A percentile compares a stretch with the other conserved stretches of the same genome.
Evolutionary conservation across 2,329 filamentous ascomycete species (phyloP).

Genomic region (Apiospora rasikravindrae): DNA sequence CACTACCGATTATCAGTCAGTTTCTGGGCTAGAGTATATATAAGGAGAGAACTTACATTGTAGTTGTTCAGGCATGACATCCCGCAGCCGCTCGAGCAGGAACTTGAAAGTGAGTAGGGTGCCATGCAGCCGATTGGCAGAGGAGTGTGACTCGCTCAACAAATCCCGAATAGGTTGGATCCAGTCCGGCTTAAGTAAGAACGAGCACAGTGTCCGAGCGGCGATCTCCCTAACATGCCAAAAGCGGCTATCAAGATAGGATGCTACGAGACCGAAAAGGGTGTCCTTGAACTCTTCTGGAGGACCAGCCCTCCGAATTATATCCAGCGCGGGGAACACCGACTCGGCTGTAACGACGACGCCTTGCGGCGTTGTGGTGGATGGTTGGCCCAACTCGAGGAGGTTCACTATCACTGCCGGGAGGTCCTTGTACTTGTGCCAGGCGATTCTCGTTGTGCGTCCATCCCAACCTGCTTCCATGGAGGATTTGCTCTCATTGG

Average conservation of each 20-base stretch:
- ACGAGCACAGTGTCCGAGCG: constrained; percentile 72
- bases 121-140: constrained; percentile 64
- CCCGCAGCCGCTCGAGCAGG: constrained; percentile 58
- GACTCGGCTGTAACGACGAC: constrained; percentile 64
- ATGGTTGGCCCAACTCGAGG: constrained; percentile 57
- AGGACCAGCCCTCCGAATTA: constrained; percentile 74
- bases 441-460: constrained; percentile 68
- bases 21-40: too few relatives aligned
- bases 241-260: constrained; percentile 69
- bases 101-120: constrained; percentile 61
- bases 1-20: constrained; percentile 26
- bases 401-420: constrained; percentile 68
- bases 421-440: constrained; percentile 70
- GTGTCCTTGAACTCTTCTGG: constrained; percentile 60
- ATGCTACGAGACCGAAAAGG: constrained; percentile 63
- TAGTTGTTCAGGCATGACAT: constrained; percentile 50
- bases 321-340: constrained; percentile 83
- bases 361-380: constrained; percentile 35
- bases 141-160: constrained; percentile 38
- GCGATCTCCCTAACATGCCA: constrained; percentile 87
- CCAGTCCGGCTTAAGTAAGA: constrained; percentile 60
- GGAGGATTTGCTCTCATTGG: constrained; percentile 69
- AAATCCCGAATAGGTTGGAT: constrained; percentile 45
- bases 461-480: constrained; percentile 70
- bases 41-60: constrained; percentile 43